A percentile compares a stretch with the other conserved stretches of the same genome.
phyloP scores from a whole-genome alignment of 2,329 filamentous ascomycete species.

The Cordyceps fumosorosea region DNA sequence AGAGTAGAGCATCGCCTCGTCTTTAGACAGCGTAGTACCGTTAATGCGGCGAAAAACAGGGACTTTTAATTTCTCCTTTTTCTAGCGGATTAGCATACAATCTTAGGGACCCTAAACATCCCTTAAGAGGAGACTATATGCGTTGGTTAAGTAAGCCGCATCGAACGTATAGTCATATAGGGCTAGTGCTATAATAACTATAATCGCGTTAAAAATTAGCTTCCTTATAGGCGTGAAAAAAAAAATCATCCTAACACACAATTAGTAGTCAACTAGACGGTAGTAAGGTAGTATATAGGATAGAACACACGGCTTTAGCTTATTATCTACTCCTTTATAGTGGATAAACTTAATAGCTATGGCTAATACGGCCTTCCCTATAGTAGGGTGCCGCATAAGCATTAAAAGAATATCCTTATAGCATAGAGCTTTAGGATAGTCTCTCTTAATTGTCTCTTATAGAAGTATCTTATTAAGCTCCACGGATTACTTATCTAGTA shows the following conservation, averaged over 20 bases:
- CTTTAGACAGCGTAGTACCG: slow-evolving; percentile 12
- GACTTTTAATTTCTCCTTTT: slow-evolving; percentile 21
- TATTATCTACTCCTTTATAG: slow-evolving; percentile 24
- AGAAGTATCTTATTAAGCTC: slow-evolving; percentile 19
- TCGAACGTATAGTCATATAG: slow-evolving; percentile 21
- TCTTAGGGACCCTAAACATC: slow-evolving; percentile 15
- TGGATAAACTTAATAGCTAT: slow-evolving; percentile 27
- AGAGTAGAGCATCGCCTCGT: slow-evolving; percentile 20
- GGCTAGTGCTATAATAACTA: slow-evolving; percentile 21
- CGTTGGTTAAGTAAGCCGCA: slow-evolving; percentile 18
- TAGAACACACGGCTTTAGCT: slow-evolving; percentile 22
- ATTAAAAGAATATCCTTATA: slow-evolving; percentile 27
- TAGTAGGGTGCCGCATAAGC: slow-evolving; percentile 15
- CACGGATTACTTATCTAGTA: slow-evolving; percentile 18
- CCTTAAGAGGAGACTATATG: slow-evolving; percentile 15
- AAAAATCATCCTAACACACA: slow-evolving; percentile 21
- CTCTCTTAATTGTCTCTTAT: slow-evolving; percentile 18
- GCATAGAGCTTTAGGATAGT: slow-evolving; percentile 23
- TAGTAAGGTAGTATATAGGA: background rate
- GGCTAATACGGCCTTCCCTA: slow-evolving; percentile 16
- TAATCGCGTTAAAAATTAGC: slow-evolving; percentile 23
- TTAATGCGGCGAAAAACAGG: slow-evolving; percentile 20
- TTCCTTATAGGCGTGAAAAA: slow-evolving; percentile 22
- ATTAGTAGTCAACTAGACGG: slow-evolving; percentile 4
- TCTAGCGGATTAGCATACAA: slow-evolving; percentile 21